phyloP scores from a whole-genome alignment of 2,329 filamentous ascomycete species.

The Verticillium alfalfae region DNA sequence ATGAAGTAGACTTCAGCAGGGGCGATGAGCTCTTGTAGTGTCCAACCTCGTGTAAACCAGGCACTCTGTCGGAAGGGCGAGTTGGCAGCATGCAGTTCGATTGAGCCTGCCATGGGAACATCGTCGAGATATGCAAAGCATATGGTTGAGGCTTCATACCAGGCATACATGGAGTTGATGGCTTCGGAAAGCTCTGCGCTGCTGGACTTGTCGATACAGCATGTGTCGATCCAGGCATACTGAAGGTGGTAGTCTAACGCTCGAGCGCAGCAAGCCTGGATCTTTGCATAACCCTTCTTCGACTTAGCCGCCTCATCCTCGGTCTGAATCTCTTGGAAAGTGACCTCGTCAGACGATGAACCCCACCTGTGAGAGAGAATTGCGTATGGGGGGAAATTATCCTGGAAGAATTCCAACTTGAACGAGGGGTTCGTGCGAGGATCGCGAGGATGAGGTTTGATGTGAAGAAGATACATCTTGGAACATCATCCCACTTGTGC shows the following conservation, averaged over 20 bases:
- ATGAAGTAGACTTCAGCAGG: neutral
- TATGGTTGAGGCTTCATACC: constrained; percentile 10
- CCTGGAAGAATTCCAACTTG: constrained; percentile 14
- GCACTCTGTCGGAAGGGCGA: neutral
- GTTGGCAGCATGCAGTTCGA: neutral
- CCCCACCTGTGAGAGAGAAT: constrained; percentile 24
- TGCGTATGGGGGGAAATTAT: constrained; percentile 13
- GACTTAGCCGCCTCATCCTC: neutral
- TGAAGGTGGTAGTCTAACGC: constrained; percentile 5
- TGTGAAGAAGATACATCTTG: neutral
- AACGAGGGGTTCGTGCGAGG: neutral
- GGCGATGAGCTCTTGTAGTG: neutral
- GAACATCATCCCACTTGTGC: neutral
- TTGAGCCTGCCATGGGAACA: neutral
- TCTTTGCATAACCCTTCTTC: constrained; percentile 9
- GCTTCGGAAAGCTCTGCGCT: constrained; percentile 14
- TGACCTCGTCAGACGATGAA: constrained; percentile 13
- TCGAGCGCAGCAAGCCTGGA: constrained; percentile 7
- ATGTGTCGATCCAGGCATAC: constrained; percentile 18
- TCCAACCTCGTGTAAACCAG: neutral
- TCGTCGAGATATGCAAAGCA: constrained; percentile 16
- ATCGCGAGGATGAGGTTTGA: neutral
- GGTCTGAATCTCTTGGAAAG: constrained; percentile 17
- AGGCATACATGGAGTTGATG: constrained; percentile 14
- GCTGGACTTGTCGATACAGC: constrained; percentile 17